Conservation (phyloP, 352 stramenopile genomes). For the Phytophthora meadii region DNA sequence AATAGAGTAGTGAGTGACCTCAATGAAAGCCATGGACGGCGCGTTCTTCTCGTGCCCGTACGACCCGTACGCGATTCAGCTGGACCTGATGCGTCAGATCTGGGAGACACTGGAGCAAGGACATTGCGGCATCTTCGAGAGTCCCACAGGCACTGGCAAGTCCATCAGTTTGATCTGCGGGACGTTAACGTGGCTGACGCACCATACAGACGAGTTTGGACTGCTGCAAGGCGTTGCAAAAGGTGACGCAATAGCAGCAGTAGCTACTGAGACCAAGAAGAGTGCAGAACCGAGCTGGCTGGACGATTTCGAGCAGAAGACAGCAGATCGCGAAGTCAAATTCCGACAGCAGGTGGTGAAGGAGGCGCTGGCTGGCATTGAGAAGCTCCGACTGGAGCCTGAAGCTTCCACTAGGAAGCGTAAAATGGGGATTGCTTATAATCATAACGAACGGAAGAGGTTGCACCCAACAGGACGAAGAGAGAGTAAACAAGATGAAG, state of each 20-base stretch:
- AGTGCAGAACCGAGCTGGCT: slow-evolving; percentile 65
- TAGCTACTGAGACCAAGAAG: slow-evolving; percentile 17
- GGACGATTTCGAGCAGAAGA: slow-evolving; percentile 60
- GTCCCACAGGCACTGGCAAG: slow-evolving; percentile 92
- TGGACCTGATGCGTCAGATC: slow-evolving; percentile 89
- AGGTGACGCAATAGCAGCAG: neutral
- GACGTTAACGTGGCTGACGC: slow-evolving; percentile 82
- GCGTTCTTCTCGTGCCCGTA: slow-evolving; percentile 91
- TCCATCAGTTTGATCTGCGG: slow-evolving; percentile 93
- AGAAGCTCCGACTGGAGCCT: slow-evolving; percentile 57
- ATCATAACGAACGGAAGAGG: slow-evolving; percentile 66
- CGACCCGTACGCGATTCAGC: slow-evolving; percentile 90
- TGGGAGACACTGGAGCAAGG: slow-evolving; percentile 81
- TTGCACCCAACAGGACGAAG: slow-evolving; percentile 18
- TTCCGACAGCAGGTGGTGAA: slow-evolving; percentile 55
- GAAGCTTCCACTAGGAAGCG: slow-evolving; percentile 69
- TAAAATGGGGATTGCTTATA: slow-evolving; percentile 71
- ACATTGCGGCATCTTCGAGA: slow-evolving; percentile 93
- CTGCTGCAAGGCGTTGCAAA: slow-evolving; percentile 40
- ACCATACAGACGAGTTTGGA: slow-evolving; percentile 80
- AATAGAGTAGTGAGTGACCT: no score
- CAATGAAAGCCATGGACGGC: slow-evolving; percentile 40
- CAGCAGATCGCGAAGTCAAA: slow-evolving; percentile 46
- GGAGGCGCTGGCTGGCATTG: slow-evolving; percentile 60
- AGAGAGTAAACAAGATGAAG: slow-evolving; percentile 16